Percentiles rank a stretch among this genome's conserved stretches.
phyloP scores from a whole-genome alignment of 495 filamentous ascomycete genomes.

The Podospora pseudopauciseta region DNA sequence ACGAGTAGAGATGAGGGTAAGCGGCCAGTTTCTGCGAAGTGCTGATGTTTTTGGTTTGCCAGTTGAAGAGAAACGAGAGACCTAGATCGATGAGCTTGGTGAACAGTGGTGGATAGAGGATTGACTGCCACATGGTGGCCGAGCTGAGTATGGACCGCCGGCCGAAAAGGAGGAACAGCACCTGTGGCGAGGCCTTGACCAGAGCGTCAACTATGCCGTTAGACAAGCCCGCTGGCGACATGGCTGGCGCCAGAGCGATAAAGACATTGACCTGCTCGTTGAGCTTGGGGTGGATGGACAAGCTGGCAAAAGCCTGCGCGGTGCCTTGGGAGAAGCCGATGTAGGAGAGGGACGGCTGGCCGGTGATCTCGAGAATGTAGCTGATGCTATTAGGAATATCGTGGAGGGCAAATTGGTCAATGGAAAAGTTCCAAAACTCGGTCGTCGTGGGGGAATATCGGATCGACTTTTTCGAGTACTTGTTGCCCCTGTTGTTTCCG shows the following conservation, averaged over 20 bases:
- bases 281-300: conserved; percentile 88
- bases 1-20: conserved; percentile 95
- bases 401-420: conserved; percentile 96
- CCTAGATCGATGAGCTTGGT: conserved; percentile 82
- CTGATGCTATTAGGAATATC: conserved; percentile 93
- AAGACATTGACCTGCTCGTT: conserved; percentile 95
- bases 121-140: conserved; percentile 94
- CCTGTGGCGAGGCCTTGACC: conserved; percentile 88
- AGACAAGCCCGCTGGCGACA: conserved; percentile 87
- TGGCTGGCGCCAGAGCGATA: conserved; percentile 93
- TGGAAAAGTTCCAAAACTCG: conserved; percentile 94
- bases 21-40: conserved; percentile 88
- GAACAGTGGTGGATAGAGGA: conserved; percentile 93
- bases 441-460: conserved; percentile 65
- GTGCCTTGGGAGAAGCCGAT: conserved; percentile 97
- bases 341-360: conserved; percentile 83
- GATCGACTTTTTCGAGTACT: conserved; percentile 93
- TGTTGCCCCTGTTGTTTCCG: conserved; percentile 96
- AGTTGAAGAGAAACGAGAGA: conserved; percentile 80
- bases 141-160: conserved; percentile 87
- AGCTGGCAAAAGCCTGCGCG: conserved; percentile 89
- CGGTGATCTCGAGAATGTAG: conserved; percentile 83
- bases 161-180: conserved; percentile 93
- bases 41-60: conserved; percentile 82
- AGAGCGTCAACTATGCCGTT: conserved; percentile 88